Base-by-base conservation (phyloP, 345 rosid species). In the Luvunga scandens region DNA sequence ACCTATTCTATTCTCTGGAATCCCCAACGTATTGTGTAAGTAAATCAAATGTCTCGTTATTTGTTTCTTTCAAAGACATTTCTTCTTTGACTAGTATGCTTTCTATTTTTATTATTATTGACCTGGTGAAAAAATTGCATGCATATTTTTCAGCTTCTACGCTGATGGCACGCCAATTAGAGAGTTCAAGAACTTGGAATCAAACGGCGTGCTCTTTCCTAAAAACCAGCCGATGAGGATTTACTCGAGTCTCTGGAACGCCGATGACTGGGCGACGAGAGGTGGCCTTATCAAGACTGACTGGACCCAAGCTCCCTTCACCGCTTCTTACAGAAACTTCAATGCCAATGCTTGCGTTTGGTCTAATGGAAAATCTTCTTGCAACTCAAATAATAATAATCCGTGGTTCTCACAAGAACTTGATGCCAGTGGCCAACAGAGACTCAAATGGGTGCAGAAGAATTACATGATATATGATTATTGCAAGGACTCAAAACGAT, bases 1-100 rank as follows among this genome's bases (percentile, higher is more conserved):
- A 88, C 91, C 8, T 90, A 90, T 42, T 79, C 91, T 12, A 73
- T 86, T 7, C 88, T 88, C 16, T 88, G 93, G 91, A 90, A 90
- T 48, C 86, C 88, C 4, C 73, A 75, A 0, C 83, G 69, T 18
- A 81, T 88, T 13, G 62, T 84, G 93, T 90, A 79, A 75, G 87
- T 45, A 19, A 5, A 18, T 53, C 57, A 53, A 53, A 18, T 13
- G 18, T 18, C 57, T 4, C 2, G 22, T 53, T 5, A 18, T 7
- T 18, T 18, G 21, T 18, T 53, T 62, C 16, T 36, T 14, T 36
- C 16, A 63, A 73, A 14, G 7, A 36, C 0, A 25, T 38, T 38
- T 34, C 68, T 62, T 42, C 25, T 38, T 56, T 73, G 68, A 33
- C 59, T 0, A 33, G 33, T 7, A 66, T 38, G 3, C 39, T 36